These are phyloP conservation scores for Sugiyamaella neomexicana DNA, from an alignment of 1,139 yeast genomes.

Conservation along the genomic window DNA sequence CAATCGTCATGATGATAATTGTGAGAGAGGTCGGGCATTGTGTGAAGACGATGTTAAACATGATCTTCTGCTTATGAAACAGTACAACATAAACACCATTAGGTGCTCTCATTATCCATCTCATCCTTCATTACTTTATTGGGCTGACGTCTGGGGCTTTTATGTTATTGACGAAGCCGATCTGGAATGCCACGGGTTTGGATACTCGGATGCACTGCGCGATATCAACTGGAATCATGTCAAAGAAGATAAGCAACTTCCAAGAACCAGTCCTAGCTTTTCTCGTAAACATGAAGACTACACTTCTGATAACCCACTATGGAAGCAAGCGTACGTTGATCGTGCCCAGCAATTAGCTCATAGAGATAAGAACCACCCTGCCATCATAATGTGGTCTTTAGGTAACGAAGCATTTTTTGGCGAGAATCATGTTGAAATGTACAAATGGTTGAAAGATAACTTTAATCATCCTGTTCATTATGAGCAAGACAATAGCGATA, in stretches of 20 bases:
- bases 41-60: conserved; percentile 37
- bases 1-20: conserved; percentile 43
- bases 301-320: conserved; percentile 39
- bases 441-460: conserved; percentile 32
- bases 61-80: conserved; percentile 41
- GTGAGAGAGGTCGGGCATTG: conserved; percentile 41
- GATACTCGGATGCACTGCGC: conserved; percentile 10
- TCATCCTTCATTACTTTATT: conserved; percentile 29
- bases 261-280: conserved; percentile 24
- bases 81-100: conserved; percentile 42
- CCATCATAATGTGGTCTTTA: conserved; percentile 44
- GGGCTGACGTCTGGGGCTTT: conserved; percentile 39
- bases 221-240: conserved; percentile 11
- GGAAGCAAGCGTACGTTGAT: conserved; percentile 42
- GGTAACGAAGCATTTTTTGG: conserved; percentile 45
- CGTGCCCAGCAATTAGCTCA: conserved; percentile 39
- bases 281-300: conserved; percentile 24
- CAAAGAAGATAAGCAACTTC: conserved; percentile 6
- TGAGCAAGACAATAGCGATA: conserved; percentile 35
- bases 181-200: conserved; percentile 44
- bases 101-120: conserved; percentile 44
- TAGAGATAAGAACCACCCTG: conserved; percentile 42
- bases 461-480: conserved; percentile 41
- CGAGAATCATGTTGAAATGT: conserved; percentile 40
- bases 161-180: conserved; percentile 46